These are phyloP conservation scores for Fusarium hostae DNA, from an alignment of 2,329 filamentous ascomycete genomes.

Conservation along the genomic window DNA sequence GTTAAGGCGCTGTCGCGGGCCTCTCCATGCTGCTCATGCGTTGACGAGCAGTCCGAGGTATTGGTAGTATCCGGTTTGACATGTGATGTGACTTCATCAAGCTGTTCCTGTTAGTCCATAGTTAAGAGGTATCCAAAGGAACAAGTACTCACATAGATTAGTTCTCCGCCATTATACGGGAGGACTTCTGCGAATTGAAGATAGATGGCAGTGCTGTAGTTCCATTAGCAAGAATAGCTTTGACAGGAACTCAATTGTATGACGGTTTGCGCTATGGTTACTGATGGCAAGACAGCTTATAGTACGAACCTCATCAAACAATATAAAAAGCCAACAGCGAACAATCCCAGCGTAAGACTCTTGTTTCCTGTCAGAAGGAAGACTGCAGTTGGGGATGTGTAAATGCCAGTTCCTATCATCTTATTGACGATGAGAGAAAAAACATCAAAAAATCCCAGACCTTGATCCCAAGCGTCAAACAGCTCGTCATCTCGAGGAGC, in stretches of 20 bases:
- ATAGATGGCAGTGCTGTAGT: not conserved
- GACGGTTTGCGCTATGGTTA: no score
- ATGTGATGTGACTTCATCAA: not conserved
- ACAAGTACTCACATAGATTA: not conserved
- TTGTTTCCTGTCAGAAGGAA: not conserved
- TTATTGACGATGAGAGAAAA: not conserved
- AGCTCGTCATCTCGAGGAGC: not conserved
- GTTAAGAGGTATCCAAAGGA: not conserved
- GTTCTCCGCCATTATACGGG: not conserved
- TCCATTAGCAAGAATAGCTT: not conserved
- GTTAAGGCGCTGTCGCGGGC: no score
- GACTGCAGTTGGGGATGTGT: not conserved
- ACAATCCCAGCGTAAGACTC: not conserved
- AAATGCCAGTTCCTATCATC: not conserved
- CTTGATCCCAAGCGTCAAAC: not conserved
- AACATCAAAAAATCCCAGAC: not conserved
- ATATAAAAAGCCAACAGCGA: not conserved
- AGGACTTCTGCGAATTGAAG: not conserved
- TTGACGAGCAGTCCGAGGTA: not conserved
- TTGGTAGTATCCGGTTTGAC: not conserved
- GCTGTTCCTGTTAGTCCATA: not conserved
- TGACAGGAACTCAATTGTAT: no score
- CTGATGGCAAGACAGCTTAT: no score
- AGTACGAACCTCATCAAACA: not conserved
- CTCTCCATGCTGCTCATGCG: not conserved